Base-by-base conservation (phyloP, 148 eudicot genomes). In the Arbutus unedo region DNA sequence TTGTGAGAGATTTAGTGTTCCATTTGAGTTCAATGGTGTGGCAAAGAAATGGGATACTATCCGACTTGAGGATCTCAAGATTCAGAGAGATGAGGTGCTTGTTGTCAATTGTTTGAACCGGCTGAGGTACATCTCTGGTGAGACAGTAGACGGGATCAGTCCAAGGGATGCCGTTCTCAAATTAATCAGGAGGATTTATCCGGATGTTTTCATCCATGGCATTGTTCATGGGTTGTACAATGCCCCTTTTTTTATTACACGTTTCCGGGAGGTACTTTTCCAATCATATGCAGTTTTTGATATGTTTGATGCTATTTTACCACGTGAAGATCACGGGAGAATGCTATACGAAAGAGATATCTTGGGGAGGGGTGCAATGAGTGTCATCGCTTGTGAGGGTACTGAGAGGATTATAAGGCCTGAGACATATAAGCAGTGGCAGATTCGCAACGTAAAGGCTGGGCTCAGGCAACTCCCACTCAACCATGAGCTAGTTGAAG, bases 401-500 rank as follows among this genome's bases (percentile, higher is more conserved):
- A 68, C 77, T 0, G 92, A 88, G 82, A 90, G 94, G 85, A 81
- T 92, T 7, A 91, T 89, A 43, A 84, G 93, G 79, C 94, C 93
- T 0, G 95, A 93, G 84, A 92, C 91, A 11, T 92, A 90, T 83
- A 91, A 90, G 87, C 90, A 91, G 83, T 94, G 98, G 98, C 90
- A 88, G 41, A 70, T 88, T 16, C 77, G 95, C 57, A 84, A 71
- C 43, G 21, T n/a, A 75, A 81, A 89, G 74, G 91, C 90, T 2
- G 94, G 95, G 81, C 90, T 94, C 56, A 87, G 78, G 81, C 87
- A 79, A 80, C 66, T 88, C 7, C 76, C 85, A 0, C 74, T 90
- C n/a, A 80, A 89, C 64, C 62, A 67, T 76, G 91, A 86, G 44
- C 31, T 94, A 1, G 73, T 89, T 11, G 76, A 73, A 38, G 78